Percentiles rank a stretch among this genome's conserved stretches.
Conservation (phyloP, 257 asterid species). For the Parsonsia alboflavescens region DNA sequence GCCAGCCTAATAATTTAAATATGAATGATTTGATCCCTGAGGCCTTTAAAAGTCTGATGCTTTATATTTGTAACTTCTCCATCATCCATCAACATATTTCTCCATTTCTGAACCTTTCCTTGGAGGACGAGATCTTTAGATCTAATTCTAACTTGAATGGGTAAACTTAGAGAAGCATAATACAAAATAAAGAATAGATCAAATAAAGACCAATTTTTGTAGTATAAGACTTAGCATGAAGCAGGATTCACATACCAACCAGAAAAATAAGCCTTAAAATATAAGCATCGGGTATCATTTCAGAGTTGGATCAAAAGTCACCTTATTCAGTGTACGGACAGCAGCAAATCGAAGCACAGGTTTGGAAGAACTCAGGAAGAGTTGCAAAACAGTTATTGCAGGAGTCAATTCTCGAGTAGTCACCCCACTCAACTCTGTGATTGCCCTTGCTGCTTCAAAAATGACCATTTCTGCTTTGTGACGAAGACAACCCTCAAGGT, state of each 20-base stretch:
- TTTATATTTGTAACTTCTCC: neutral
- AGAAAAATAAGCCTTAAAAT: neutral
- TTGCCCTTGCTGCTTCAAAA: slow-evolving; percentile 96
- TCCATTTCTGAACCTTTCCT: neutral
- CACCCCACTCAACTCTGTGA: slow-evolving; percentile 77
- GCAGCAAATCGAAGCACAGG: slow-evolving; percentile 97
- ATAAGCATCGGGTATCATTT: neutral
- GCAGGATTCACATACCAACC: neutral
- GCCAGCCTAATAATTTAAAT: neutral
- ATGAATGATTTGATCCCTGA: neutral
- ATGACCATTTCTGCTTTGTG: slow-evolving; percentile 97
- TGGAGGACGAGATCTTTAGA: neutral
- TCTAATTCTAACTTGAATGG: neutral
- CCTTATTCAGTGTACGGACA: slow-evolving; percentile 93
- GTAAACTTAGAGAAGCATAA: neutral
- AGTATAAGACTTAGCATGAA: neutral
- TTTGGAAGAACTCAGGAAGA: slow-evolving; percentile 85
- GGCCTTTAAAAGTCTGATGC: neutral
- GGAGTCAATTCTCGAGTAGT: slow-evolving; percentile 88
- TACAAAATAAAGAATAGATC: neutral
- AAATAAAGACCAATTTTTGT: neutral
- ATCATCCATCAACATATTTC: neutral
- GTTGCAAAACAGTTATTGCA: slow-evolving; percentile 86
- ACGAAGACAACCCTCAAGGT: slow-evolving; percentile 89
- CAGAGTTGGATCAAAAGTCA: slow-evolving; percentile 18